Percentiles rank a stretch among this genome's conserved stretches.
Evolutionary conservation across 1,284 basidiomycete genomes (phyloP).

Genomic region (Kwoniella shivajii): DNA sequence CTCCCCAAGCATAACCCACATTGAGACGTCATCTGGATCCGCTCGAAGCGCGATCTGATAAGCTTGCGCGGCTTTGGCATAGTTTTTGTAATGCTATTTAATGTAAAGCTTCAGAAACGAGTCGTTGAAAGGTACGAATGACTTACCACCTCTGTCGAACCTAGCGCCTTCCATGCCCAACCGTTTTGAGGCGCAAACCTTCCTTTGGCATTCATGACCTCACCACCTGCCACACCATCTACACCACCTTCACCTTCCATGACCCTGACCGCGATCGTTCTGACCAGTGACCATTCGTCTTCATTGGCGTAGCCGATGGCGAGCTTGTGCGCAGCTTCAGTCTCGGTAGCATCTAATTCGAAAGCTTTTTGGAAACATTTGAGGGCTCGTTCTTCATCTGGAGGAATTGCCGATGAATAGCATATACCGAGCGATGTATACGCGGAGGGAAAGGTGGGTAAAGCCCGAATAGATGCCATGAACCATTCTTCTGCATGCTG

Average conservation of each 20-base stretch:
- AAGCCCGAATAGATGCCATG: conserved; percentile 77
- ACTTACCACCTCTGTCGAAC: conserved; percentile 85
- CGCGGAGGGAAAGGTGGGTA: conserved; percentile 78
- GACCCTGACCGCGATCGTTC: conserved; percentile 84
- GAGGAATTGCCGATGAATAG: conserved; percentile 74
- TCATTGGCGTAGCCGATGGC: conserved; percentile 91
- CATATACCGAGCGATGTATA: conserved; percentile 93
- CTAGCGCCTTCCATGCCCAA: conserved; percentile 99
- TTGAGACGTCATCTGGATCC: conserved; percentile 71
- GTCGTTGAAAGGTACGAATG: neutral
- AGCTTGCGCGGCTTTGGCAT: conserved; percentile 75
- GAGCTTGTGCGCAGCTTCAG: conserved; percentile 77
- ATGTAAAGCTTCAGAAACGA: neutral
- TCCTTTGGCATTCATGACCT: conserved; percentile 57
- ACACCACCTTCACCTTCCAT: conserved; percentile 89
- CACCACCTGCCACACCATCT: conserved; percentile 62
- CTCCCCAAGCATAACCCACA: conserved; percentile 90
- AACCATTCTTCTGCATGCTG: conserved; percentile 77
- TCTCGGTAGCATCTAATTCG: conserved; percentile 88
- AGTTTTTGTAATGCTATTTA: conserved; percentile 71
- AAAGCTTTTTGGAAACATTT: conserved; percentile 99
- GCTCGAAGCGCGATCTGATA: conserved; percentile 87
- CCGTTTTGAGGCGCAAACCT: conserved; percentile 71
- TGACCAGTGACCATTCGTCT: conserved; percentile 93
- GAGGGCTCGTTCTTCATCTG: conserved; percentile 80